phyloP scores from a whole-genome alignment of 2,329 filamentous ascomycete genomes.

The Colletotrichum nymphaeae region DNA sequence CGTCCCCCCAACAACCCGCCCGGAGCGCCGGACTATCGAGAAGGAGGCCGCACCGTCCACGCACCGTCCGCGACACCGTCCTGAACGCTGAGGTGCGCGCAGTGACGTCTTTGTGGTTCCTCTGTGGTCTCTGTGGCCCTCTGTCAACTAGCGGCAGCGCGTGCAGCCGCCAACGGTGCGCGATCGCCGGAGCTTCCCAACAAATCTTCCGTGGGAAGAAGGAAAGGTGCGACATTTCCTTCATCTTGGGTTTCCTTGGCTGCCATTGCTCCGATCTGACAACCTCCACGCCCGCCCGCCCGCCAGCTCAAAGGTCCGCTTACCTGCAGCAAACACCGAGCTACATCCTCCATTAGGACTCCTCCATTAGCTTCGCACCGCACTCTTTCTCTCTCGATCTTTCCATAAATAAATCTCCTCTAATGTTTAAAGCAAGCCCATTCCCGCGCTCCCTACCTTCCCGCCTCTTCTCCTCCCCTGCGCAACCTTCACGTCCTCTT shows the following conservation, averaged over 20 bases:
- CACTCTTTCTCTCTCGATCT: neutral
- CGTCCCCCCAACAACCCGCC: slow-evolving; percentile 11
- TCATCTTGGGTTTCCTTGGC: slow-evolving; percentile 19
- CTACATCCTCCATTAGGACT: neutral
- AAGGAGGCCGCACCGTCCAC: slow-evolving; percentile 10
- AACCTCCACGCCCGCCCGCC: neutral
- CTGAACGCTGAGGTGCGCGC: neutral
- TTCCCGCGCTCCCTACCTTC: slow-evolving; percentile 19
- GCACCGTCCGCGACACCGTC: slow-evolving; percentile 17
- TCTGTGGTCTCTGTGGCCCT: no score
- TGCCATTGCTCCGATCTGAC: slow-evolving; percentile 15
- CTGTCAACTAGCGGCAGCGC: neutral
- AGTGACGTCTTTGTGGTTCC: slow-evolving; percentile 20
- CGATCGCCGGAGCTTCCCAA: slow-evolving; percentile 33
- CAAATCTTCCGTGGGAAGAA: slow-evolving; percentile 25
- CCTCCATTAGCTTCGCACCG: neutral
- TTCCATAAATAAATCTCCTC: neutral
- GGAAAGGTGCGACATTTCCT: slow-evolving; percentile 28
- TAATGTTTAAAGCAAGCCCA: slow-evolving; percentile 29
- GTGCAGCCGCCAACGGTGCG: neutral
- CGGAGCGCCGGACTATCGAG: slow-evolving; percentile 15
- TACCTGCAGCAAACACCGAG: slow-evolving; percentile 13
- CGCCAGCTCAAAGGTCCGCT: neutral
- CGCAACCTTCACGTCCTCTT: slow-evolving; percentile 9
- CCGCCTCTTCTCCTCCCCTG: neutral